Base-by-base conservation (phyloP, 1,284 basidiomycete genomes). In the Sphaerobolus stellatus region DNA sequence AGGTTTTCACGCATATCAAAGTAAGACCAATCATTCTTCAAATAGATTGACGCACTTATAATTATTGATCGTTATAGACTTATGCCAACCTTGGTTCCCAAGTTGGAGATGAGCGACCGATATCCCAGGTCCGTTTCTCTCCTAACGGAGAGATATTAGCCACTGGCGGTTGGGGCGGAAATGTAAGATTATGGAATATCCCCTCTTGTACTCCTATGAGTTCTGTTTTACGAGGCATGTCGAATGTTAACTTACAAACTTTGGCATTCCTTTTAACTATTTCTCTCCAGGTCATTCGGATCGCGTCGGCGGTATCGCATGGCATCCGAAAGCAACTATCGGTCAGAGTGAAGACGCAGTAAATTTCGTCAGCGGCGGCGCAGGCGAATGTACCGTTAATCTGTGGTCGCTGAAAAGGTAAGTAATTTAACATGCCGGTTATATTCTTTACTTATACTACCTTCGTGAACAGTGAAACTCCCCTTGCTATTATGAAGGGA, bases 251-350 rank as follows among this genome's bases (percentile, higher is more conserved):
- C 89, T 22, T 70, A 92, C 51, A 77, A 86, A 70, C 91, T 89
- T 88, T 40, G 48, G 76, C n/a, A 20, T 36, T 9, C 20, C 38
- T 48, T 20, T 31, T 50, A 9, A 55, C 38, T 16, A 24, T 38
- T 22, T 40, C 4, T 46, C 18, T 34, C 16, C 63, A 86, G 93
- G 90, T 1, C 96, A 98, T 64, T 83, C 77, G 36, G 97, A 99
- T 68, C 89, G 91, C 56, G 84, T 99, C 18, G 93, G 95, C 46
- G 97, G 97, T 16, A 84, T 98, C 27, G 94, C 95, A 29, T 99
- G 97, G 97, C 96, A 99, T 76, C 97, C 97, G 0, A 77, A 84
- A 63, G 94, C 96, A 18, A 98, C 95, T 0, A 65, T 96, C n/a
- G 77, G 82, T 0, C 90, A 92, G 64, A 77, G 80, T 9, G 74